A percentile compares a stretch with the other conserved stretches of the same genome.
phyloP scores from a whole-genome alignment of 1,284 basidiomycete species.

The Lentinula novae-zelandiae region DNA sequence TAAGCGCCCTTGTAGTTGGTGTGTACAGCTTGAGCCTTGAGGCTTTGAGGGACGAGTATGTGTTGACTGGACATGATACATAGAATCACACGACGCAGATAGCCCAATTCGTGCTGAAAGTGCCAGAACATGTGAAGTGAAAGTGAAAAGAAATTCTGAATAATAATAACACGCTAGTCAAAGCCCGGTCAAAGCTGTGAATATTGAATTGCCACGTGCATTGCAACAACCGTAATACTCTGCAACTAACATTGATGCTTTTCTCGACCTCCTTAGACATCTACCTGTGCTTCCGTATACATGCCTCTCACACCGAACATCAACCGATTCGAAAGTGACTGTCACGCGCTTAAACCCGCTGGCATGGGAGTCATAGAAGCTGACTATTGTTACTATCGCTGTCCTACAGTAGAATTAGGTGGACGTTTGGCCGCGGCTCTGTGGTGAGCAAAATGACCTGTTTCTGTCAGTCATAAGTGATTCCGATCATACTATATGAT shows the following conservation, averaged over 20 bases:
- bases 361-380: background rate
- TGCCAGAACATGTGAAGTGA: no score
- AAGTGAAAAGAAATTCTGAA: no score
- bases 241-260: no score
- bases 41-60: no score
- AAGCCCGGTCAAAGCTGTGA: no score
- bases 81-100: no score
- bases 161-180: no score
- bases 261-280: background rate
- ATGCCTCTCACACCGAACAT: background rate
- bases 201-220: background rate
- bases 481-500: background rate
- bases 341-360: slow-evolving; percentile 3
- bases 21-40: background rate
- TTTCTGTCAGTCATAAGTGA: background rate
- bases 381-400: no score
- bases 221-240: background rate
- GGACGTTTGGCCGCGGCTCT: slow-evolving; percentile 60
- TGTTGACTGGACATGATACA: no score
- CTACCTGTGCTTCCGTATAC: background rate
- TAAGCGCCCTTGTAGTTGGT: background rate
- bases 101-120: no score
- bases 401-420: slow-evolving; percentile 34
- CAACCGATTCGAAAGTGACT: background rate
- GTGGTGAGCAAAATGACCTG: slow-evolving; percentile 30